Conservation (phyloP, 805 yeast species). For the Saccharomyces paradoxus region DNA sequence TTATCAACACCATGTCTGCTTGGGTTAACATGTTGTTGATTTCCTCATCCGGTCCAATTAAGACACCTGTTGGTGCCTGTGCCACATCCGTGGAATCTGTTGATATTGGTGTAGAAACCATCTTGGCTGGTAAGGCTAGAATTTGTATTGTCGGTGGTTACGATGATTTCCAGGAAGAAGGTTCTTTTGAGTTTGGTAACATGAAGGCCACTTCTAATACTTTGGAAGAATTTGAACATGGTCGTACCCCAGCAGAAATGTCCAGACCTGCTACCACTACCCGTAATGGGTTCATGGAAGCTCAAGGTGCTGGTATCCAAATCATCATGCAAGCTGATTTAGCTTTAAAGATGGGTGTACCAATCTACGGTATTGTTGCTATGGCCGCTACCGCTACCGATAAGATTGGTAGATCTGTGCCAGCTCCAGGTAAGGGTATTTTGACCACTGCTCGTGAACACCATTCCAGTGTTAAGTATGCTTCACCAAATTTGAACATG, state of each 20-base stretch:
- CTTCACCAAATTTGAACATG: conserved; percentile 75
- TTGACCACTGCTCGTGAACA: conserved; percentile 95
- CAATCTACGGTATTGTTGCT: conserved; percentile 92
- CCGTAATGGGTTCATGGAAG: conserved; percentile 97
- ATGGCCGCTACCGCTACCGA: conserved; percentile 95
- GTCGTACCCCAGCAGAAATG: conserved; percentile 97
- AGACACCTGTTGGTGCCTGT: conserved; percentile 99
- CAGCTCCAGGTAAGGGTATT: conserved; percentile 99
- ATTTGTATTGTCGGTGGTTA: conserved; percentile 97
- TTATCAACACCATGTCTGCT: conserved; percentile 97
- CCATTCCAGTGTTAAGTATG: conserved; percentile 70
- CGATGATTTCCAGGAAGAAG: conserved; percentile 99
- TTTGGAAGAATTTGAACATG: conserved; percentile 78
- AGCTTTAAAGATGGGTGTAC: conserved; percentile 97
- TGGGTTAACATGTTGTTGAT: conserved; percentile 98
- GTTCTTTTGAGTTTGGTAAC: conserved; percentile 94
- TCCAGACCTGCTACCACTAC: conserved; percentile 96
- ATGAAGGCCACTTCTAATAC: conserved; percentile 98
- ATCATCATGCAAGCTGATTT: conserved; percentile 90
- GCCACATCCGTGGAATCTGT: conserved; percentile 98
- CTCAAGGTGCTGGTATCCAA: conserved; percentile 99
- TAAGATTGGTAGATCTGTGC: conserved; percentile 97
- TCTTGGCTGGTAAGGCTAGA: conserved; percentile 88
- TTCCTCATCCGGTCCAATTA: conserved; percentile 96
- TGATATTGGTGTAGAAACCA: conserved; percentile 91